Percentiles rank a stretch among this genome's conserved stretches.
These are phyloP conservation scores for Microglena sp. DNA, from an alignment of 139 green algal species.

Conservation along the genomic window DNA sequence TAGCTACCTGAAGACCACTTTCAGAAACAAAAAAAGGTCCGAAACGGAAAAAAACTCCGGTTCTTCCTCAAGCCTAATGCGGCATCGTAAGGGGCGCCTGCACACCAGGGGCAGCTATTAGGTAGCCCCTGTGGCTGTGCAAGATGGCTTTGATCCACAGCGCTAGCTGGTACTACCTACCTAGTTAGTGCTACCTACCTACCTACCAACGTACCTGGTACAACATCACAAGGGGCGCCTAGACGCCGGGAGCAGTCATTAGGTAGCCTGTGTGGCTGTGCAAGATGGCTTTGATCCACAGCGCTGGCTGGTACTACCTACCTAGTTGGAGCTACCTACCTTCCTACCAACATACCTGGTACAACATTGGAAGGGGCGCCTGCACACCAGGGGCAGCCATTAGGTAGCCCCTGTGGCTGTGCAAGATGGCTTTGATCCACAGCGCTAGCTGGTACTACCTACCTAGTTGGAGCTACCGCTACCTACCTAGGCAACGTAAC, in stretches of 20 bases:
- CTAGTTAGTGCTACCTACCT: too few relatives aligned
- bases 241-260: conserved; percentile 41
- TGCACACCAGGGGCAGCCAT: background rate
- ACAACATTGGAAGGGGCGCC: background rate
- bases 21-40: too few relatives aligned
- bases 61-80: too few relatives aligned
- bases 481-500: background rate
- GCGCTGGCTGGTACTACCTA: conserved; percentile 43
- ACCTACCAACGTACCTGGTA: conserved; percentile 12
- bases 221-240: conserved; percentile 11
- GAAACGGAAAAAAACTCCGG: too few relatives aligned
- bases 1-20: too few relatives aligned
- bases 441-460: background rate
- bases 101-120: background rate
- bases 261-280: conserved; percentile 64
- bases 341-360: background rate
- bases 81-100: background rate
- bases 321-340: too few relatives aligned
- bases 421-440: background rate
- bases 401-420: too few relatives aligned
- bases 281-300: conserved; percentile 57
- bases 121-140: too few relatives aligned
- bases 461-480: background rate
- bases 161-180: background rate
- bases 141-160: background rate